These are phyloP conservation scores for Beauveria asiatica DNA, from an alignment of 2,329 filamentous ascomycete species.

Conservation along the genomic window DNA sequence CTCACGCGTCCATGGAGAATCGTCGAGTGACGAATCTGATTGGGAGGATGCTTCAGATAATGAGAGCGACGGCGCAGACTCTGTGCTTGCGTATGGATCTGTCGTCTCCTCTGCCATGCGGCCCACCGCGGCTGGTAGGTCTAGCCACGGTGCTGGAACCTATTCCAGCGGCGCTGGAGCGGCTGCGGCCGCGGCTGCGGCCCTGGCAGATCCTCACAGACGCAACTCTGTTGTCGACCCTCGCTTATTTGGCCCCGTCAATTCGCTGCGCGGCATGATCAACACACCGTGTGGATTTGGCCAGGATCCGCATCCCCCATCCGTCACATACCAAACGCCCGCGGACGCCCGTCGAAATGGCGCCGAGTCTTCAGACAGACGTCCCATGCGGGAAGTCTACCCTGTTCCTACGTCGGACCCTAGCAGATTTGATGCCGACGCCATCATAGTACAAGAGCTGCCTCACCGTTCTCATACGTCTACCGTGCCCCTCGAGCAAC, in stretches of 20 bases:
- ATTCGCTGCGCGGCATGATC: constrained; percentile 50
- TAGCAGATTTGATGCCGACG: constrained; percentile 48
- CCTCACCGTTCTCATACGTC: constrained; percentile 41
- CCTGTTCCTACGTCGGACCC: constrained; percentile 60
- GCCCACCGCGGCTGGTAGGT: constrained; percentile 12
- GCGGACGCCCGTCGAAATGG: constrained; percentile 18
- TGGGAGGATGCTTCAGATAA: constrained; percentile 50
- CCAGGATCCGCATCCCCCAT: constrained; percentile 25
- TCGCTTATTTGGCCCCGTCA: constrained; percentile 49
- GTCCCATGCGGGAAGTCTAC: constrained; percentile 53
- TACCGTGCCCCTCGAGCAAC: constrained; percentile 70
- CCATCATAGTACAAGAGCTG: constrained; percentile 29
- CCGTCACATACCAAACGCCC: constrained; percentile 19
- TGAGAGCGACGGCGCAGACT: constrained; percentile 33
- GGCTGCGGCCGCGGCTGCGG: constrained; percentile 23
- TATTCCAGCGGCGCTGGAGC: constrained; percentile 24
- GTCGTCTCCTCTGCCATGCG: constrained; percentile 18
- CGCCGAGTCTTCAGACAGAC: constrained; percentile 14
- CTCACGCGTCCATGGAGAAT: constrained; percentile 32
- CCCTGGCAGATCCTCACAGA: constrained; percentile 20
- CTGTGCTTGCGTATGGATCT: constrained; percentile 30
- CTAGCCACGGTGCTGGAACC: constrained; percentile 22
- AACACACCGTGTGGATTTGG: constrained; percentile 46
- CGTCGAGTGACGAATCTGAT: constrained; percentile 39
- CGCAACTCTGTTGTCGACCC: constrained; percentile 49